phyloP scores from a whole-genome alignment of 257 asterid species.

The Anisodus tanguticus region DNA sequence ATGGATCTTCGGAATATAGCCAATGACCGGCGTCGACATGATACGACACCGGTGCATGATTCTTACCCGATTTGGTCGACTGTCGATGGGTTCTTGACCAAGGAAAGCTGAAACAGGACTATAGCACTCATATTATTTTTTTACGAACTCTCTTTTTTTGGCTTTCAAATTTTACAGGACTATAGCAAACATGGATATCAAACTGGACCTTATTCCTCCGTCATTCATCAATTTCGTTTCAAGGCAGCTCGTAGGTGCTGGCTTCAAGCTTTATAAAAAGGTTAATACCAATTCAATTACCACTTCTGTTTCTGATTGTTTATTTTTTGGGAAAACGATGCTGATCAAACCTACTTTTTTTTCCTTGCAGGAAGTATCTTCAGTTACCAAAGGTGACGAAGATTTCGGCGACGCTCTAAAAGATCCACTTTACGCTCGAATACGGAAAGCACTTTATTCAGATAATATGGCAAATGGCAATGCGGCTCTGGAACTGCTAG shows the following conservation, averaged over 20 bases:
- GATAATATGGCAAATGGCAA: slow-evolving; percentile 25
- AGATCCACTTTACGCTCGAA: slow-evolving; percentile 57
- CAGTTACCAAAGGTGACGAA: slow-evolving; percentile 59
- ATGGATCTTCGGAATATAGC: no score
- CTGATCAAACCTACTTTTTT: slow-evolving; percentile 1
- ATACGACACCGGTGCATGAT: no score
- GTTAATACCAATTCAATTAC: slow-evolving; percentile 38
- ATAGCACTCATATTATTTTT: background rate
- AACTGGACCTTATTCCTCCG: slow-evolving; percentile 82
- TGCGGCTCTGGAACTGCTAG: slow-evolving; percentile 34
- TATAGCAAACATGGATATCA: slow-evolving; percentile 83
- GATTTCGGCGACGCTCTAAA: slow-evolving; percentile 61
- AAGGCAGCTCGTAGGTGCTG: slow-evolving; percentile 90
- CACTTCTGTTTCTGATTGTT: slow-evolving; percentile 15
- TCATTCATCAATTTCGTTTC: slow-evolving; percentile 79
- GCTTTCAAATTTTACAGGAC: slow-evolving; percentile 58
- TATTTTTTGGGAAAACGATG: background rate
- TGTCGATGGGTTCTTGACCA: no score
- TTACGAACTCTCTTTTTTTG: background rate
- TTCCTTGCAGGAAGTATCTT: slow-evolving; percentile 72
- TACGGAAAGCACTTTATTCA: slow-evolving; percentile 61
- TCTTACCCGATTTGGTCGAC: no score
- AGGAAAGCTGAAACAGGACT: background rate
- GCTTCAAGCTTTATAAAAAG: slow-evolving; percentile 96
- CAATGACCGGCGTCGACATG: no score